Evolutionary conservation across 163 green algal genomes (phyloP).

Genomic region (Scenedesmus sp.): DNA sequence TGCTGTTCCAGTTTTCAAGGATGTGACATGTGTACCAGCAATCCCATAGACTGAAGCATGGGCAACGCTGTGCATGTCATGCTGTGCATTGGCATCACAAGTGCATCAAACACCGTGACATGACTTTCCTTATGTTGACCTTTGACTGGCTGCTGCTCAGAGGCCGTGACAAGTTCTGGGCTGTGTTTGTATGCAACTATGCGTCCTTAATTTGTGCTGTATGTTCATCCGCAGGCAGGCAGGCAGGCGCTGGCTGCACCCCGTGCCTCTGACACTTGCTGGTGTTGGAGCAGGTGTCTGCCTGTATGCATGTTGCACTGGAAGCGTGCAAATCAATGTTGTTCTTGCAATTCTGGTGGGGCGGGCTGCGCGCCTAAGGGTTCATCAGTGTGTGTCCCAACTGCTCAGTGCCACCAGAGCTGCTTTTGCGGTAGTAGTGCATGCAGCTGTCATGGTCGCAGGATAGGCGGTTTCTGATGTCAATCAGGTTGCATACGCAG

Average conservation of each 20-base stretch:
- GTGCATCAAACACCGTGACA: not conserved
- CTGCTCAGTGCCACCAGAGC: not conserved
- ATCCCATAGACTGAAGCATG: not conserved
- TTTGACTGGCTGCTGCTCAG: not conserved
- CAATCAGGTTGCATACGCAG: no score
- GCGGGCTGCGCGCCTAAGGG: not conserved
- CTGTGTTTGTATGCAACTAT: not conserved
- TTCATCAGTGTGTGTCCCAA: not conserved
- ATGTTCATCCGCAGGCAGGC: not conserved
- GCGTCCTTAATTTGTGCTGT: not conserved
- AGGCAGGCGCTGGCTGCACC: not conserved
- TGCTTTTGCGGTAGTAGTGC: no score
- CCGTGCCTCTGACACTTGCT: no score
- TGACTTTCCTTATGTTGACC: not conserved
- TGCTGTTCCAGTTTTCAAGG: not conserved
- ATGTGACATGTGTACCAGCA: not conserved
- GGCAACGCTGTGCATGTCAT: not conserved
- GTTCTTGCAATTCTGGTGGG: not conserved
- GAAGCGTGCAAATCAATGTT: not conserved
- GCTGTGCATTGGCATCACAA: not conserved
- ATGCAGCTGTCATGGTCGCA: no score
- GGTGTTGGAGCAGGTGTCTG: not conserved
- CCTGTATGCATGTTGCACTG: not conserved
- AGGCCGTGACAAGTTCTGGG: not conserved
- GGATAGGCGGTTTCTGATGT: no score